Conservation (phyloP, 192 early-diverging fungal genomes). For the Linnemannia exigua region DNA sequence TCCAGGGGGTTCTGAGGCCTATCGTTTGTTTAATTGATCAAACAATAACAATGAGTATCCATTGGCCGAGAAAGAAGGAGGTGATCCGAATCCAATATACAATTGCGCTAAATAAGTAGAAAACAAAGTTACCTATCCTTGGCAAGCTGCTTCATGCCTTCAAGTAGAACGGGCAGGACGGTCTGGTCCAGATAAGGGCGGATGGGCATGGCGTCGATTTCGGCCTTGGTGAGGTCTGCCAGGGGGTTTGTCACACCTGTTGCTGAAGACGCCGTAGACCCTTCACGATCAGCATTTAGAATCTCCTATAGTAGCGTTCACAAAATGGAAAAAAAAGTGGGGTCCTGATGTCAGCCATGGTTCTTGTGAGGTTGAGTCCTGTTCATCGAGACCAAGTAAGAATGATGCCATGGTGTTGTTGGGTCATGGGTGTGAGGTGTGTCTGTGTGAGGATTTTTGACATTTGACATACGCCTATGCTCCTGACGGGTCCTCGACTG, state of each 20-base stretch:
- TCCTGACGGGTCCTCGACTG: constrained; percentile 32
- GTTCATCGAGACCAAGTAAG: no score
- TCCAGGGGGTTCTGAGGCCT: constrained; percentile 64
- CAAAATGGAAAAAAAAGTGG: neutral
- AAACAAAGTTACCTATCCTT: constrained; percentile 58
- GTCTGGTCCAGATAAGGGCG: constrained; percentile 67
- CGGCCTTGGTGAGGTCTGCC: constrained; percentile 39
- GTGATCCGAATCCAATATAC: neutral
- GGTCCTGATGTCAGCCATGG: constrained; percentile 1
- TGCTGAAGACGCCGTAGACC: constrained; percentile 36
- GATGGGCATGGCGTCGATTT: constrained; percentile 50
- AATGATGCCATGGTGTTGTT: no score
- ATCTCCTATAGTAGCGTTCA: constrained; percentile 18
- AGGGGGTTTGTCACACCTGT: constrained; percentile 31
- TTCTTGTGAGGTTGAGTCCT: no score
- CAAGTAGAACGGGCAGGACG: constrained; percentile 64
- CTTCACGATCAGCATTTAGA: constrained; percentile 46
- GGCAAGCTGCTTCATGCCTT: constrained; percentile 65
- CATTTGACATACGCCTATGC: constrained; percentile 41
- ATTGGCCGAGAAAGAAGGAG: no score
- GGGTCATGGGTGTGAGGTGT: neutral
- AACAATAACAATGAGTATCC: no score
- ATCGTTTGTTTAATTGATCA: neutral
- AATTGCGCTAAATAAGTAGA: neutral
- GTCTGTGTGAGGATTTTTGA: neutral